Base-by-base conservation (phyloP, 2,329 filamentous ascomycete genomes). In the Aspergillus puulaauensis region DNA sequence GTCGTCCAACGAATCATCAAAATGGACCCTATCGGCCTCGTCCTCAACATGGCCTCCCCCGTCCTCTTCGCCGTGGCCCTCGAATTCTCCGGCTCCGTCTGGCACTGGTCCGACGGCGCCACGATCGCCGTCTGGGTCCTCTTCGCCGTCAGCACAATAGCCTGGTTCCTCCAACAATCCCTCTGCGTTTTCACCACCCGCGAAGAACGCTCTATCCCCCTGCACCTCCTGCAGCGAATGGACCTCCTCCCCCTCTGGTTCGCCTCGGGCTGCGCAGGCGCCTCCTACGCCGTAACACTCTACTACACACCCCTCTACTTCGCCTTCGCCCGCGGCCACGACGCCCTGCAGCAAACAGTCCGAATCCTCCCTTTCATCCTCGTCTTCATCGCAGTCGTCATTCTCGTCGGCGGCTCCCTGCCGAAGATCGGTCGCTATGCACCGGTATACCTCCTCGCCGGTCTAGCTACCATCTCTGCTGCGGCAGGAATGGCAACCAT, bases 271-370 rank as follows among this genome's bases (percentile, higher is more conserved):
- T 71, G 69, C 33, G 71, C 71, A 0, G 74, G 70, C 6, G 70
- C 74, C 3, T 68, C 68, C 8, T 62, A 75, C 41, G 77, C 76
- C 51, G 37, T 67, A 12, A 45, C 73, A 0, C 70, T 81, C 6
- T 85, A 84, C 69, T 85, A 81, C 68, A 78, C 81, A 7, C 83
- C 83, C 0, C 69, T 85, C 0, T 84, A 77, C 69, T 84, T 84
- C 66, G 79, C 82, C 57, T 85, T 84, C 64, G 75, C 74, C 0
- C 73, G 70, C 3, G 77, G 77, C 5, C 79, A 81, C 43, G 68
- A 62, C 0, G 70, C 67, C 1, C 37, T 72, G 3, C 52, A 52
- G 37, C 62, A 71, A 2, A 69, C 68, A 1, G 69, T 75, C 1
- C 69, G 70, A 1, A 62, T 76, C 0, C 62, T 75, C 8, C 73